phyloP scores from a whole-genome alignment of 139 green algal species.

The Spirogloea muscicola region DNA sequence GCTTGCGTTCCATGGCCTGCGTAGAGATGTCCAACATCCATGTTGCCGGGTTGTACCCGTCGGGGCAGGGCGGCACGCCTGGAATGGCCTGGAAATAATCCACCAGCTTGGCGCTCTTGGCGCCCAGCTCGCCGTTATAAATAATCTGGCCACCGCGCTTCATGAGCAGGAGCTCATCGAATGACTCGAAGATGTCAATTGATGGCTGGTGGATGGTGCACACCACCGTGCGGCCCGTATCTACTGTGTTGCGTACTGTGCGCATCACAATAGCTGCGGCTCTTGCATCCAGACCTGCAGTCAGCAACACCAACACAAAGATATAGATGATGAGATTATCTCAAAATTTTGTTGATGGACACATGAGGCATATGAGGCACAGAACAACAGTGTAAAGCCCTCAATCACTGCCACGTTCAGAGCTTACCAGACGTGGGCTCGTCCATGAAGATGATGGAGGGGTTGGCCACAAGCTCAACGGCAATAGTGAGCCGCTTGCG shows the following conservation, averaged over 20 bases:
- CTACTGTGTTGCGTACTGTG: constrained; percentile 37
- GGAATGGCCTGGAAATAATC: constrained; percentile 30
- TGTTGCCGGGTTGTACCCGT: constrained; percentile 67
- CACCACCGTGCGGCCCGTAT: constrained; percentile 70
- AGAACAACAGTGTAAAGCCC: too few species aligned
- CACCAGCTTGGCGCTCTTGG: constrained; percentile 53
- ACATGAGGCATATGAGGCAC: too few species aligned
- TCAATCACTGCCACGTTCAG: too few species aligned
- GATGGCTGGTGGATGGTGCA: constrained; percentile 88
- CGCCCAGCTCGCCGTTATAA: constrained; percentile 79
- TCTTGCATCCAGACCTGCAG: constrained; percentile 27
- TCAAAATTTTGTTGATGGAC: too few species aligned
- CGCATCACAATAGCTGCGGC: constrained; percentile 47
- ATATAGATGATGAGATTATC: too few species aligned
- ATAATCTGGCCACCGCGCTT: constrained; percentile 68
- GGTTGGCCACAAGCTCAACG: constrained; percentile 84
- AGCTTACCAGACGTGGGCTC: constrained; percentile 48
- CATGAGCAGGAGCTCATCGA: constrained; percentile 63
- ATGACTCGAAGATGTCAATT: constrained; percentile 43
- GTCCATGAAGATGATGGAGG: constrained; percentile 56
- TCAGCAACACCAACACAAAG: too few species aligned
- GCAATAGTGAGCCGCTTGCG: constrained; percentile 89
- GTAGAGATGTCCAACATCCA: constrained; percentile 71
- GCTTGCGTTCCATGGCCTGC: constrained; percentile 7
- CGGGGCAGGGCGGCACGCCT: constrained; percentile 25